A percentile compares a stretch with the other conserved stretches of the same genome.
Conservation (phyloP, 176 grass and related monocot genomes). For the Themeda triandra region DNA sequence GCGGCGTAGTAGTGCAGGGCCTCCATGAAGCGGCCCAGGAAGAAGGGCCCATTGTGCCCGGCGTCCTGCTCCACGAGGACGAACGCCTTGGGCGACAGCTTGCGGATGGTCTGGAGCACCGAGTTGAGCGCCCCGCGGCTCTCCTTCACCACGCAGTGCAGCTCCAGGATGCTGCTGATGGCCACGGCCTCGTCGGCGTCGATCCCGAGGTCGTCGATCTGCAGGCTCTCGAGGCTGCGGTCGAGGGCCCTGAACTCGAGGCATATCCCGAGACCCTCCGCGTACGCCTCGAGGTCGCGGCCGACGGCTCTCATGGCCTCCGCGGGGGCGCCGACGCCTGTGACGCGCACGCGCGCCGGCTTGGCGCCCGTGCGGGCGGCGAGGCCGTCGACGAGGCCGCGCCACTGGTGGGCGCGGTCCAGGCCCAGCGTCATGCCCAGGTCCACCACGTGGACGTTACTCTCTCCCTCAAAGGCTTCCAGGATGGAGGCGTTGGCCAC, state of each 20-base stretch:
- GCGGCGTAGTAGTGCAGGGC: slow-evolving; percentile 78
- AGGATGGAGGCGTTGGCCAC: slow-evolving; percentile 61
- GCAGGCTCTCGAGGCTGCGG: slow-evolving; percentile 50
- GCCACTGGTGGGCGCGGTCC: slow-evolving; percentile 53
- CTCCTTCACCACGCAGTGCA: slow-evolving; percentile 77
- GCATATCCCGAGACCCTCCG: slow-evolving; percentile 20
- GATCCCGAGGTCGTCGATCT: slow-evolving; percentile 35
- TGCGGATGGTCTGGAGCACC: slow-evolving; percentile 53
- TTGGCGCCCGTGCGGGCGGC: slow-evolving; percentile 4
- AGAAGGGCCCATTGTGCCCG: slow-evolving; percentile 71
- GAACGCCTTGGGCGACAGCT: slow-evolving; percentile 45
- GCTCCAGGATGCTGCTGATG: slow-evolving; percentile 63
- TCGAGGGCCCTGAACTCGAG: slow-evolving; percentile 53
- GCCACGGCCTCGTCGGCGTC: slow-evolving; percentile 40
- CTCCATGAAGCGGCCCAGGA: slow-evolving; percentile 77
- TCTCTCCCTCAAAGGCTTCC: slow-evolving; percentile 69
- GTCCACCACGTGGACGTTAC: slow-evolving; percentile 56
- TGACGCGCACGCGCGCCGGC: slow-evolving; percentile 46
- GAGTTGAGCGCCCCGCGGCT: slow-evolving; percentile 69
- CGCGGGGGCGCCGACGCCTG: slow-evolving; percentile 29
- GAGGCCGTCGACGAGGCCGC: slow-evolving; percentile 48
- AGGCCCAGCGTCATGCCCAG: slow-evolving; percentile 65
- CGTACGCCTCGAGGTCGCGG: slow-evolving; percentile 38
- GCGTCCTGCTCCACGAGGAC: slow-evolving; percentile 76
- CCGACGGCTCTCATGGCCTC: slow-evolving; percentile 41